Conservation (phyloP, 2,329 filamentous ascomycete species). For the Fusarium beomiforme region DNA sequence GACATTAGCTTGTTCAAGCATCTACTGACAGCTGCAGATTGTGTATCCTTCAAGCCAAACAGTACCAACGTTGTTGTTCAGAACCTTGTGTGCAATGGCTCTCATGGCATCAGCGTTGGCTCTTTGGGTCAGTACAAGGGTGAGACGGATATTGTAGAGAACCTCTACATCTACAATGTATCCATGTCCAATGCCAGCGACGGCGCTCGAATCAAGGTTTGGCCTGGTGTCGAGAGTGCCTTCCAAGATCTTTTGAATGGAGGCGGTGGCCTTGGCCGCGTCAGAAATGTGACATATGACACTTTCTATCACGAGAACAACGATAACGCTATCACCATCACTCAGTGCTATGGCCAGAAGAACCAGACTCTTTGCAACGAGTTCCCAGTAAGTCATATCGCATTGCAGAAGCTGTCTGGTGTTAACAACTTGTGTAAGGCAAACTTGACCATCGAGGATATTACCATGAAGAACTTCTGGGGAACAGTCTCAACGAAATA, state of each 20-base stretch:
- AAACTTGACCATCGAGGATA: slow-evolving; percentile 40
- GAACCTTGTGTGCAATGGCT: slow-evolving; percentile 73
- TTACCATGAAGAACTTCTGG: slow-evolving; percentile 46
- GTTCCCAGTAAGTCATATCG: slow-evolving; percentile 18
- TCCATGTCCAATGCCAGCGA: slow-evolving; percentile 69
- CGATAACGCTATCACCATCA: slow-evolving; percentile 54
- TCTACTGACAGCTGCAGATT: slow-evolving; percentile 54
- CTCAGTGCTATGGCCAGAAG: slow-evolving; percentile 44
- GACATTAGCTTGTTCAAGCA: rapidly evolving
- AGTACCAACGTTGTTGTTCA: slow-evolving; percentile 75
- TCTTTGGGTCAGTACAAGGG: slow-evolving; percentile 74
- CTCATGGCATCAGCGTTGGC: slow-evolving; percentile 78
- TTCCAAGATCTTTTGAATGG: slow-evolving; percentile 65
- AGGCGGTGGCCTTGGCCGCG: slow-evolving; percentile 62
- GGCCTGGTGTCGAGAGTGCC: slow-evolving; percentile 61
- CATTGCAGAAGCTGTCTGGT: rapidly evolving
- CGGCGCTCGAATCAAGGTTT: slow-evolving; percentile 78
- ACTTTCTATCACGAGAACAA: slow-evolving; percentile 69
- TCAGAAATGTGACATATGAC: slow-evolving; percentile 75
- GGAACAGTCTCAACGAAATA: slow-evolving; percentile 43
- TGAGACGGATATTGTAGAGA: slow-evolving; percentile 73
- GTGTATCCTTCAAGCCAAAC: slow-evolving; percentile 80
- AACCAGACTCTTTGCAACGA: slow-evolving; percentile 42
- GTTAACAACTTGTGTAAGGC: slow-evolving; percentile 22
- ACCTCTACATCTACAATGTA: slow-evolving; percentile 72